These are phyloP conservation scores for Fraxinus baroniana DNA, from an alignment of 305 asterid genomes.

Conservation along the genomic window DNA sequence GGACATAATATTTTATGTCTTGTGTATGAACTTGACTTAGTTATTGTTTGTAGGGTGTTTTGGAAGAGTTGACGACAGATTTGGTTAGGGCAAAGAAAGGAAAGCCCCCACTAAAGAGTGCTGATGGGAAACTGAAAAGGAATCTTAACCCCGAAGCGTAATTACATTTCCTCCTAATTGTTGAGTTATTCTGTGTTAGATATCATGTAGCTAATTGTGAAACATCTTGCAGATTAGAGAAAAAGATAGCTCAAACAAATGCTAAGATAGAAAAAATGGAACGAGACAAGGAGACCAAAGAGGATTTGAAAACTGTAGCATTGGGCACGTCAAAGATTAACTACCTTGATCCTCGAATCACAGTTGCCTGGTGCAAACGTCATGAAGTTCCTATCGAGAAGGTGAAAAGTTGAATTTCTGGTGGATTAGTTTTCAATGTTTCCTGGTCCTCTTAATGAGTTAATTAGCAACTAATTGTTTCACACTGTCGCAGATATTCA, in stretches of 20 bases:
- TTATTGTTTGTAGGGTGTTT: conserved; percentile 41
- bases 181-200: conserved; percentile 1
- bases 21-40: conserved; percentile 11
- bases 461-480: not conserved
- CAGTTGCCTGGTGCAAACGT: conserved; percentile 99
- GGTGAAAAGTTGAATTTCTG: conserved; percentile 36
- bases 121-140: conserved; percentile 86
- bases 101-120: conserved; percentile 67
- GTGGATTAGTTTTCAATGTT: not conserved
- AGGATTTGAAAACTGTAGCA: conserved; percentile 85
- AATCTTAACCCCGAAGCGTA: conserved; percentile 88
- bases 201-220: conserved; percentile 25
- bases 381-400: conserved; percentile 95
- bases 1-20: not conserved
- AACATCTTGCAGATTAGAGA: conserved; percentile 69
- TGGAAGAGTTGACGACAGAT: conserved; percentile 74
- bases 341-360: conserved; percentile 93
- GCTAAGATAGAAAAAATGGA: conserved; percentile 79
- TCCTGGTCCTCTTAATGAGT: not conserved
- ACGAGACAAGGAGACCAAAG: conserved; percentile 73
- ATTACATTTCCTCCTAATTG: conserved; percentile 22
- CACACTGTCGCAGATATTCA: conserved; percentile 71
- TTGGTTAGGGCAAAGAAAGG: conserved; percentile 84
- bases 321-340: conserved; percentile 94
- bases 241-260: conserved; percentile 67